Percentiles rank a stretch among this genome's conserved stretches.
phyloP scores from a whole-genome alignment of 2,329 filamentous ascomycete species.

The Balansia obtecta region DNA sequence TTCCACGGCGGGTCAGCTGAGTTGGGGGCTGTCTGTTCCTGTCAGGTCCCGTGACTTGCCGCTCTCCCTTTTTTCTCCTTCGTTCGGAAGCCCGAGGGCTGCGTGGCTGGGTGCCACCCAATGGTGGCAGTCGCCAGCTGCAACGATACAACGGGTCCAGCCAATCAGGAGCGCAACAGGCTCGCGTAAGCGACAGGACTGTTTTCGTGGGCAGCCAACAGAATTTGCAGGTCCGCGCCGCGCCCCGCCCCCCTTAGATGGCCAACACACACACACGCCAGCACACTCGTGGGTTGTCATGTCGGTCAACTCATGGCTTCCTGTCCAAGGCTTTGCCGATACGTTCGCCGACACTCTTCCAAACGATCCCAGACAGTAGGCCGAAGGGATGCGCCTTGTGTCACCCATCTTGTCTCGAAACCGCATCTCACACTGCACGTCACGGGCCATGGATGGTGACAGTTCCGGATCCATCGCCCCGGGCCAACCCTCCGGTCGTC shows the following conservation, averaged over 20 bases:
- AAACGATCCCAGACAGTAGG: constrained; percentile 6
- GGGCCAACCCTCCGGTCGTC: constrained; percentile 1
- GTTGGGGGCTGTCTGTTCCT: neutral
- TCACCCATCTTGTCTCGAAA: constrained; percentile 6
- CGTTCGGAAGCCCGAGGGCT: too few relatives aligned
- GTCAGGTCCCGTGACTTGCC: neutral
- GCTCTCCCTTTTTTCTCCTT: neutral
- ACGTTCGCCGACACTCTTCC: constrained; percentile 8
- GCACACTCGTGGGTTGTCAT: neutral
- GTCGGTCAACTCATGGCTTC: constrained; percentile 6
- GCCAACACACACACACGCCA: too few relatives aligned
- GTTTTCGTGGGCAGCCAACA: neutral
- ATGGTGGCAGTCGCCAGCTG: too few relatives aligned
- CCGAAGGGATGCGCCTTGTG: constrained; percentile 6
- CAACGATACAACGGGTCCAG: too few relatives aligned
- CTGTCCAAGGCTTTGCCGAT: constrained; percentile 5
- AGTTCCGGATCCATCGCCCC: constrained; percentile 1
- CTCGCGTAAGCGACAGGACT: too few relatives aligned
- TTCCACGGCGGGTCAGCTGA: neutral
- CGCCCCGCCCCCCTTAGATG: neutral
- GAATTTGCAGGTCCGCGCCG: neutral
- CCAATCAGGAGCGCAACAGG: too few relatives aligned
- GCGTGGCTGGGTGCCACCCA: too few relatives aligned
- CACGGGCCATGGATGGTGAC: constrained; percentile 7
- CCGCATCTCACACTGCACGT: constrained; percentile 3